These are phyloP conservation scores for Emericellopsis terricola DNA, from an alignment of 495 filamentous ascomycete genomes.

Conservation along the genomic window DNA sequence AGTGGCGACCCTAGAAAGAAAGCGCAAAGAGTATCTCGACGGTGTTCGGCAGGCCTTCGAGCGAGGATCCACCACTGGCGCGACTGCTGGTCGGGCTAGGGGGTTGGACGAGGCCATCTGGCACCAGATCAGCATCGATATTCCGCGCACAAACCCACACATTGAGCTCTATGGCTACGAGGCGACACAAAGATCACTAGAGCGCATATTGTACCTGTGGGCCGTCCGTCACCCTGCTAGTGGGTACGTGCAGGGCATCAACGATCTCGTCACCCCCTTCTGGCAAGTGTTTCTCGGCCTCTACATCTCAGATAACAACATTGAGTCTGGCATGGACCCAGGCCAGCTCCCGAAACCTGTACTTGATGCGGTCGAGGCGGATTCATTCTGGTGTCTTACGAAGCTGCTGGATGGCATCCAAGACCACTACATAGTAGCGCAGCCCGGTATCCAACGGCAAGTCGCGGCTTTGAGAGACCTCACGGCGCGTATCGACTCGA, in stretches of 20 bases:
- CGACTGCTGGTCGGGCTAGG: constrained; percentile 33
- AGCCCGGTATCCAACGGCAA: constrained; percentile 90
- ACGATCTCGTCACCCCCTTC: constrained; percentile 93
- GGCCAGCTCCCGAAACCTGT: constrained; percentile 82
- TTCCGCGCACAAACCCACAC: constrained; percentile 91
- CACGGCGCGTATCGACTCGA: constrained; percentile 71
- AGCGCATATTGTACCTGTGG: constrained; percentile 94
- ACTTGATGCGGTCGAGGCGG: constrained; percentile 90
- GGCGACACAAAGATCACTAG: constrained; percentile 81
- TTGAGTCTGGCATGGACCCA: constrained; percentile 89
- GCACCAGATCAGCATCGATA: constrained; percentile 98
- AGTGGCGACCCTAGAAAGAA: constrained; percentile 78
- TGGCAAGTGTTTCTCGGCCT: constrained; percentile 91
- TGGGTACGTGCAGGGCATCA: constrained; percentile 97
- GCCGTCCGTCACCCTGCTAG: constrained; percentile 92
- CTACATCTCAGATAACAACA: constrained; percentile 85
- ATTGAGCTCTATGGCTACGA: constrained; percentile 89
- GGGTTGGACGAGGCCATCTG: constrained; percentile 90
- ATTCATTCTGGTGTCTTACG: constrained; percentile 95
- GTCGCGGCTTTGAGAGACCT: constrained; percentile 76
- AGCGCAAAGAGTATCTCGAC: constrained; percentile 92
- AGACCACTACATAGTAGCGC: constrained; percentile 95
- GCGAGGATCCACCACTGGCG: constrained; percentile 20
- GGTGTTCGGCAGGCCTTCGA: constrained; percentile 92
- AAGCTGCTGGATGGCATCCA: constrained; percentile 95